A percentile compares a stretch with the other conserved stretches of the same genome.
Conservation (phyloP, 75 land plant species). For the Sequoiadendron giganteum region DNA sequence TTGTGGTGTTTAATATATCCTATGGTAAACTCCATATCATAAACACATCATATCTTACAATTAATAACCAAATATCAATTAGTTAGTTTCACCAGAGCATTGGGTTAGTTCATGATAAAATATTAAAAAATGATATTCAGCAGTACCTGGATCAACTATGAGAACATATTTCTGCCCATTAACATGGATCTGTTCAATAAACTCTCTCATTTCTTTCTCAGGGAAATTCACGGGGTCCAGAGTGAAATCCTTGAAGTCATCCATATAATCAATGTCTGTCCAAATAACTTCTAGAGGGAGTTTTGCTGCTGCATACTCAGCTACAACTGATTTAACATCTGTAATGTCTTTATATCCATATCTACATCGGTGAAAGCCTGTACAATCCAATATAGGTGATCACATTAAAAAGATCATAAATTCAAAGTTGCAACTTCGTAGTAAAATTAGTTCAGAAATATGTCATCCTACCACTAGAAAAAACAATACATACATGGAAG, state of each 20-base stretch:
- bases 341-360: conserved; percentile 63
- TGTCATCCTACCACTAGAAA: neutral
- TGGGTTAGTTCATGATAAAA: neutral
- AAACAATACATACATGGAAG: neutral
- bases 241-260: conserved; percentile 75
- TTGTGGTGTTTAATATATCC: neutral
- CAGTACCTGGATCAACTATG: conserved; percentile 66
- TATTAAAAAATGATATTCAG: too few relatives aligned
- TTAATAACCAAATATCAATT: neutral
- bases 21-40: neutral
- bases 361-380: conserved; percentile 80
- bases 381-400: neutral
- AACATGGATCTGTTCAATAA: conserved; percentile 55
- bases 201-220: conserved; percentile 32
- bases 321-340: conserved; percentile 51
- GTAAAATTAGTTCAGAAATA: neutral
- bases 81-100: neutral
- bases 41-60: neutral
- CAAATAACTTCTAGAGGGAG: conserved; percentile 83
- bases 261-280: conserved; percentile 92
- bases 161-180: conserved; percentile 60
- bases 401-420: neutral
- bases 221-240: conserved; percentile 75
- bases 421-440: neutral
- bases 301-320: conserved; percentile 48